Base-by-base conservation (phyloP, 164 flowering plant genomes). In the Kalanchoe fedtschenkoi region DNA sequence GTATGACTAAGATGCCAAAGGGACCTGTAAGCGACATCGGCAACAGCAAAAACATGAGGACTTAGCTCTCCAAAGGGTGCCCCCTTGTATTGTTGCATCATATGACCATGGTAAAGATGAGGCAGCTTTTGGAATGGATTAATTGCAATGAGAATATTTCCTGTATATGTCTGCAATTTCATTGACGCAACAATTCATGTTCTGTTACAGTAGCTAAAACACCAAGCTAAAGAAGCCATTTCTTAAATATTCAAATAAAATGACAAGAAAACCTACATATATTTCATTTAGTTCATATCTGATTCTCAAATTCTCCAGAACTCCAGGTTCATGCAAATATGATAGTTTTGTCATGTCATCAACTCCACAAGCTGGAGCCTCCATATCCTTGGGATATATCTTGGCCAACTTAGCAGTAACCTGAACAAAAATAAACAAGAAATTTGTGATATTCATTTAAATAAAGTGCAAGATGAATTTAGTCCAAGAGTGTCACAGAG, bases 281-380 rank as follows among this genome's bases (percentile, higher is more conserved):
- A 82, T 82, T 71, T 82, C 86, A 70, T 82, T 82, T 13, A 82
- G 78, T 66, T 82, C 86, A 58, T 82, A 82, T 80, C 86, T 68
- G 58, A 58, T 70, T 64, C 70, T 78, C 35, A 82, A 63, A 62
- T 82, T 82, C 74, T 76, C 64, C 68, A 82, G 42, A 24, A 82
- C 83, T 35, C 86, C 86, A 38, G 86, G 86, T 71, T 82, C 86
- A 58, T 82, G 86, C 74, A 82, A 63, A 64, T 82, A 82, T 44
- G 86, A 80, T 14, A 82, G 76, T 72, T 82, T 82, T 58, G 86
- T 82, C 86, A 82, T 82, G 75, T 82, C 86, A 75, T 82, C 86
- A 69, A 82, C 86, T 60, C 86, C 86, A 58, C 82, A 82, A 41
- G 87, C 79, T 64, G 82, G 79, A 72, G 84, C 84, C 76, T 82